Conservation (phyloP, 805 yeast genomes). For the Candida hungchunana region DNA sequence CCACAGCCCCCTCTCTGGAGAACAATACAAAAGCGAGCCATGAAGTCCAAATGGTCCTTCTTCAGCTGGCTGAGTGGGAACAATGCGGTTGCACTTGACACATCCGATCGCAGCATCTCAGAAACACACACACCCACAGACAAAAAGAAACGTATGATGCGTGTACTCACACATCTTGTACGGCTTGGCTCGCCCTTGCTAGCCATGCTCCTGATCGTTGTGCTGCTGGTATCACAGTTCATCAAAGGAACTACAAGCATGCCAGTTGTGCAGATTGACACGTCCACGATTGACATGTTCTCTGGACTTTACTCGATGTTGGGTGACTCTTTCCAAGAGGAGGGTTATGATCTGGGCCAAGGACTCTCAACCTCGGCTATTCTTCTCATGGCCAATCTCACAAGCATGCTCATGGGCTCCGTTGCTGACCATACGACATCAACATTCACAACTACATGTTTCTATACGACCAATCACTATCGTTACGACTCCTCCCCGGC, state of each 20-base stretch:
- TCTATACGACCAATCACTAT: constrained; percentile 10
- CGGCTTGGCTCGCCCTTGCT: constrained; percentile 8
- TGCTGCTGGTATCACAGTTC: constrained; percentile 15
- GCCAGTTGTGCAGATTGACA: constrained; percentile 35
- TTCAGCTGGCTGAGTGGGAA: too few relatives aligned
- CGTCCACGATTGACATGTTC: constrained; percentile 50
- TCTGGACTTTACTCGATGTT: constrained; percentile 45
- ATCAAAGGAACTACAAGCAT: constrained; percentile 4
- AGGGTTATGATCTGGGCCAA: constrained; percentile 23
- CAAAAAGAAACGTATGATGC: not conserved
- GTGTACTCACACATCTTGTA: not conserved
- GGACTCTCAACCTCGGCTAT: constrained; percentile 14
- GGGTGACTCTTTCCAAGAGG: constrained; percentile 29
- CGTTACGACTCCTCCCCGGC: constrained; percentile 2
- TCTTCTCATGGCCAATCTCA: constrained; percentile 12
- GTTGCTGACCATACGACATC: constrained; percentile 7
- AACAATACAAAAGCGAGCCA: too few relatives aligned
- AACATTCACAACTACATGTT: constrained; percentile 11
- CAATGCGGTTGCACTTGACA: too few relatives aligned
- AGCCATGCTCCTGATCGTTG: constrained; percentile 6
- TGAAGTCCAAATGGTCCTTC: too few relatives aligned
- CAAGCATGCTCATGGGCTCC: constrained; percentile 11
- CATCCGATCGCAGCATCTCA: too few relatives aligned
- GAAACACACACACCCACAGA: not conserved
- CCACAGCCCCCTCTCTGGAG: too few relatives aligned